Evolutionary conservation across 2,329 filamentous ascomycete species (phyloP).

Genomic region (Corniculantispora saksenae): DNA sequence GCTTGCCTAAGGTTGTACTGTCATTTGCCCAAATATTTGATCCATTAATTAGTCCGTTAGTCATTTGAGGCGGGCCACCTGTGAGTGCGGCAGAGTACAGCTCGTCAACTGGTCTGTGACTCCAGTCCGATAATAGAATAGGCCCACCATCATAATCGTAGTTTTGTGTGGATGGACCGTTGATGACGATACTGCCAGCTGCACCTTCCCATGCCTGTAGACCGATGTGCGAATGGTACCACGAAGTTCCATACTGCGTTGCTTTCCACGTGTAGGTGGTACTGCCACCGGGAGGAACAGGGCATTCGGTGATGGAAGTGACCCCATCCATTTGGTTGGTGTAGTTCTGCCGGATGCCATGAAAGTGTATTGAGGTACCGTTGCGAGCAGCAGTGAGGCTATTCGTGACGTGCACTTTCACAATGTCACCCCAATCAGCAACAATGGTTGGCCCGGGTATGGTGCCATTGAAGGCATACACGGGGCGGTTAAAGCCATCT

Average conservation of each 20-base stretch:
- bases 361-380: slow-evolving; percentile 58
- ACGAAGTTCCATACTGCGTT: slow-evolving; percentile 60
- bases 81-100: not conserved
- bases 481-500: slow-evolving; percentile 58
- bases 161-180: slow-evolving; percentile 58
- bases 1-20: slow-evolving; percentile 30
- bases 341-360: slow-evolving; percentile 61
- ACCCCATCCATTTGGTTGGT: slow-evolving; percentile 64
- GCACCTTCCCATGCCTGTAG: slow-evolving; percentile 42
- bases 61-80: slow-evolving; percentile 27
- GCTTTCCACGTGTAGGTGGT: slow-evolving; percentile 62
- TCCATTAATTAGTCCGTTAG: slow-evolving; percentile 49
- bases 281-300: slow-evolving; percentile 52
- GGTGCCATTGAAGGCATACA: slow-evolving; percentile 65
- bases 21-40: slow-evolving; percentile 24
- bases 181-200: slow-evolving; percentile 60
- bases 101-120: slow-evolving; percentile 34
- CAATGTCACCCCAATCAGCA: slow-evolving; percentile 54
- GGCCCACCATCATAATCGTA: slow-evolving; percentile 66
- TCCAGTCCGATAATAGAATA: slow-evolving; percentile 61
- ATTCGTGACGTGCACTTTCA: slow-evolving; percentile 47
- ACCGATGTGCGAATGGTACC: slow-evolving; percentile 59
- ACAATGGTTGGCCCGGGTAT: slow-evolving; percentile 64
- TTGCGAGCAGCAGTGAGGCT: slow-evolving; percentile 30
- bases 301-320: slow-evolving; percentile 56